Base-by-base conservation (phyloP, 495 filamentous ascomycete genomes). In the Talaromyces liani region DNA sequence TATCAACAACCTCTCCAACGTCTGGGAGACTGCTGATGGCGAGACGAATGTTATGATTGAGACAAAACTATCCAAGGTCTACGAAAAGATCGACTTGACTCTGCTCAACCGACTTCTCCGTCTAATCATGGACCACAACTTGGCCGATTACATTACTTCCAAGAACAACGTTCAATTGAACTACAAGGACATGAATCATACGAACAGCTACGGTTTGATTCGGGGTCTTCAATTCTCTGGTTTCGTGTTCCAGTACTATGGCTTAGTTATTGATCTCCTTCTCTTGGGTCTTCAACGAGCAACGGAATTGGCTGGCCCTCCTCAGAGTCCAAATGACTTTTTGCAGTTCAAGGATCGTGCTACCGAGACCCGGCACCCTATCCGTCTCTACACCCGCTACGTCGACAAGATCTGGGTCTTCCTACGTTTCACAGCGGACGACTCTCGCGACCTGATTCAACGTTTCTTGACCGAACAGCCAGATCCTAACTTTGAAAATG, bases 101-200 rank as follows among this genome's bases (percentile, higher is more conserved):
- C 79, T 99, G 61, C 81, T 99, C 64, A 98, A 99, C 77, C 88
- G 93, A 59, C 81, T 99, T 49, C 81, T 98, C 54, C 85, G 95
- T 33, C 77, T 99, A 67, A 97, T 99, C 73, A 99, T 99, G 95
- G 95, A 99, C 69, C 95, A 98, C 81, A 99, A 99, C 75, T 76
- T 99, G 71, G 95, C 95, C 6, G 95, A 99, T 73, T 99, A 99
- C 75, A 99, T 99, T 73, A 96, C 93, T 10, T 92, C 92, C 4
- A 99, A 99, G 84, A 99, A 99, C 79, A 99, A 99, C 71, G 95
- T 99, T 16, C 93, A 97, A 69, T 83, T 99, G 62, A 97, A 93
- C 67, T 99, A 99, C 78, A 99, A 99, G 79, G 95, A 99, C 70
- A 99, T 99, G 95, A 98, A 97, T 70, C 95, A 99, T 72, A 95